These are phyloP conservation scores for Alternaria sp. DNA, from an alignment of 2,329 filamentous ascomycete species.

Conservation along the genomic window DNA sequence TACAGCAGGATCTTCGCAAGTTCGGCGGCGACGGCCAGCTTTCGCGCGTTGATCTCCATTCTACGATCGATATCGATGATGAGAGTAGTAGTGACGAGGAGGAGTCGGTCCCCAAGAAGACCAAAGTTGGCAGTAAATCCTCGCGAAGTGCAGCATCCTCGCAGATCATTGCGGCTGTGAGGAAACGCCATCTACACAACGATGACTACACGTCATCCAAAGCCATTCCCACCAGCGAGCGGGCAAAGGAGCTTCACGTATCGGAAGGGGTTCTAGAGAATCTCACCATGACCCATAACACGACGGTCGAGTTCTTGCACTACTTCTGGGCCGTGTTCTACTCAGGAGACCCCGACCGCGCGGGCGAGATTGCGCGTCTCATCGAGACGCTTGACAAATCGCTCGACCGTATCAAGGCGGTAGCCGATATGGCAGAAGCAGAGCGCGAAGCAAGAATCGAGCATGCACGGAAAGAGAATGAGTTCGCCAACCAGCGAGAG, in stretches of 20 bases:
- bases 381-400: constrained; percentile 82
- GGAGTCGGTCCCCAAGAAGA: constrained; percentile 63
- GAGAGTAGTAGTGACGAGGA: constrained; percentile 65
- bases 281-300: constrained; percentile 82
- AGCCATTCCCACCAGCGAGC: constrained; percentile 31
- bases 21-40: constrained; percentile 39
- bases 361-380: constrained; percentile 79
- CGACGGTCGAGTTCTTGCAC: constrained; percentile 92
- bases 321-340: constrained; percentile 96
- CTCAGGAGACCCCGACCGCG: constrained; percentile 82
- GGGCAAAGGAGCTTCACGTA: constrained; percentile 43
- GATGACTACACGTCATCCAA: constrained; percentile 45
- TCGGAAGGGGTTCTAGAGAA: constrained; percentile 63
- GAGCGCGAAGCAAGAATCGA: constrained; percentile 73
- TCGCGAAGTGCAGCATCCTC: constrained; percentile 69
- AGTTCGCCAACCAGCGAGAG: constrained; percentile 73
- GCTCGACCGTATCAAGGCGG: constrained; percentile 77
- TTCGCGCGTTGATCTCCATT: constrained; percentile 62
- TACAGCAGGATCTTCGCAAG: constrained; percentile 68
- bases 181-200: constrained; percentile 66
- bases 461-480: constrained; percentile 71
- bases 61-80: constrained; percentile 71
- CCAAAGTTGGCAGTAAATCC: constrained; percentile 72
- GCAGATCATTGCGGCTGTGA: constrained; percentile 70
- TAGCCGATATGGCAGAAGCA: constrained; percentile 79